Base-by-base conservation (phyloP, 805 yeast species). In the Zygotorulaspora florentina region DNA sequence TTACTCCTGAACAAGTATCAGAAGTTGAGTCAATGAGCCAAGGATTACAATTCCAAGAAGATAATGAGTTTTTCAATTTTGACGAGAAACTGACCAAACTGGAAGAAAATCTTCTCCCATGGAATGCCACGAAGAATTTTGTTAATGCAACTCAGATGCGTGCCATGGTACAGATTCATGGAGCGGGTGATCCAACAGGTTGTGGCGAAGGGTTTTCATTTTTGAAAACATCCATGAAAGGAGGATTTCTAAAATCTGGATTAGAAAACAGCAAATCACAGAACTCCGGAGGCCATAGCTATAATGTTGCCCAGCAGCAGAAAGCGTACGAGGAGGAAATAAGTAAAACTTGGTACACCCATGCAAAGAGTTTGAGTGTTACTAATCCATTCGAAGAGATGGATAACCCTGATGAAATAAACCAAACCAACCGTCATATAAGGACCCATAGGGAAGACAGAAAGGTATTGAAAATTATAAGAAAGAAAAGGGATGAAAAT, bases 161-260 rank as follows among this genome's bases (percentile, higher is more conserved):
- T 58, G 95, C 97, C 0, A 93, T 93, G 97, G 74, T 93, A 35
- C 96, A 89, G 60, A 77, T 93, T 20, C 87, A 87, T 61, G 96
- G 96, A 11, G 90, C 83, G 43, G 98, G 98, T 40, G 98, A 93
- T 64, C 95, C 96, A 1, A 81, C 96, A 0, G 96, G 95, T 18
- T 80, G 86, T 52, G 93, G 96, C 2, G 85, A 87, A 53, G 96
- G 91, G 0, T 86, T 86, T 54, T 87, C 96, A 8, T 85, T 91
- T 54, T 72, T 90, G 56, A 77, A 90, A 53, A 86, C 96, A 0
- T 87, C 97, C 0, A 95, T 91, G 87, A 93, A 91, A 65, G 96
- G 95, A 59, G 96, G 96, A 1, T 91, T 91, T 65, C 68, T 70
- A 28, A 60, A 59, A 39, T 57, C 64, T n/a, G 59, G 61, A 8